Conservation (phyloP, 2,329 filamentous ascomycete species). For the Aspergillus sclerotialis region DNA sequence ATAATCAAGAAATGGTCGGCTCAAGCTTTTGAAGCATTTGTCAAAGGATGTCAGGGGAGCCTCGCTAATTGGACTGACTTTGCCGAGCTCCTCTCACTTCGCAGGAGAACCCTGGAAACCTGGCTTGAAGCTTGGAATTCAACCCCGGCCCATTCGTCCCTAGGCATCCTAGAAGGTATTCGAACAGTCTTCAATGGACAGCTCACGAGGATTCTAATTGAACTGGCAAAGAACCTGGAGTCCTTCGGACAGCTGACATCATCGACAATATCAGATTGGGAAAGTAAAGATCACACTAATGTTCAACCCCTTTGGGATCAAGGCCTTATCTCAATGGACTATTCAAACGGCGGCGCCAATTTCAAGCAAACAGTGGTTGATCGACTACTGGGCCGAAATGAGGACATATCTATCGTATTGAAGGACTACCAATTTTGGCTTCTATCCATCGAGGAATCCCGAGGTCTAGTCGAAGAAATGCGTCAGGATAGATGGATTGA, state of each 20-base stretch:
- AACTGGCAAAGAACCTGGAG: slow-evolving; percentile 57
- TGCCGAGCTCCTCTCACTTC: slow-evolving; percentile 60
- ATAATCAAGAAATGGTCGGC: slow-evolving; percentile 60
- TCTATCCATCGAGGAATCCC: slow-evolving; percentile 54
- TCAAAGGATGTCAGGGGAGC: slow-evolving; percentile 55
- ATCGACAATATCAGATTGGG: slow-evolving; percentile 56
- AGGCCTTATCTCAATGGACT: slow-evolving; percentile 57
- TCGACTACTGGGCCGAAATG: slow-evolving; percentile 65
- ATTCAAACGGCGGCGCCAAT: slow-evolving; percentile 55
- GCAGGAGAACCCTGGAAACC: slow-evolving; percentile 62
- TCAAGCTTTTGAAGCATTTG: slow-evolving; percentile 52
- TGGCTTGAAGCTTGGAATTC: slow-evolving; percentile 67
- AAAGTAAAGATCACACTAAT: slow-evolving; percentile 45
- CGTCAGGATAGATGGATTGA: slow-evolving; percentile 30
- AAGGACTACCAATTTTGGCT: slow-evolving; percentile 66
- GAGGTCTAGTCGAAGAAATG: slow-evolving; percentile 26
- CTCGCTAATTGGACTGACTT: slow-evolving; percentile 59
- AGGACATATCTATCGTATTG: slow-evolving; percentile 56
- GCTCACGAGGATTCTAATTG: slow-evolving; percentile 56
- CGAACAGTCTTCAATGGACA: slow-evolving; percentile 63
- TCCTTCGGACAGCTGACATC: slow-evolving; percentile 60
- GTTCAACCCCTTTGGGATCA: slow-evolving; percentile 61
- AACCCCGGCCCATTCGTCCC: slow-evolving; percentile 46
- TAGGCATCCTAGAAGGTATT: slow-evolving; percentile 61
- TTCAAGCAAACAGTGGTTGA: slow-evolving; percentile 66